Base-by-base conservation (phyloP, 768 basidiomycete species). In the Fistulinella prunicolor region DNA sequence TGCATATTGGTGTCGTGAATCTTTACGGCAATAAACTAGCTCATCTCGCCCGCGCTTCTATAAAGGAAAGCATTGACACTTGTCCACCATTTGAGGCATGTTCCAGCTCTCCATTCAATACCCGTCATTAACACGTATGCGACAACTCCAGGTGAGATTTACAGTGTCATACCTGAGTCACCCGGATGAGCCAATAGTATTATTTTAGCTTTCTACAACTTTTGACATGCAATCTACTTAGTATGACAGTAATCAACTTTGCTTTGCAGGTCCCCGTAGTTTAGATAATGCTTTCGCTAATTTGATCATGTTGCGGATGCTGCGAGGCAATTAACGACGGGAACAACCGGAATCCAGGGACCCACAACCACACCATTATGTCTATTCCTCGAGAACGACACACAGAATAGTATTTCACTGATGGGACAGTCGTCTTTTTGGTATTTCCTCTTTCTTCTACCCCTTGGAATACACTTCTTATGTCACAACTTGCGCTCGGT, bases 11-110 rank as follows among this genome's bases (percentile, higher is more conserved):
- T 29, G 91, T 80, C 23, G 68, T 94, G 72, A 97, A 94, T 71
- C 82, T 97, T 21, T 96, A 99, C 64, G 95, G 98, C 72, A 89
- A 96, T 73, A 99, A 99, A 72, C 83, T 98, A 49, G 89, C 89
- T 1, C 93, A 95, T 20, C 95, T 96, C 22, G 94, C 95, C 13
- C 85, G 95, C 48, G 94, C 95, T 1, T 85, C 86, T 47, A 99
- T 99, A 95, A 99, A 99, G 73, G 96, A 99, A 74, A 91, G 85
- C 70, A 97, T 97, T 94, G 94, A 97, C 87, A 6, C 79, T 97
- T 47, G 97, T 99, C 58, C 95, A 99, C 66, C 95, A 98, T 74
- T 97, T 99, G 98, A 99, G 77, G 90, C 81, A 51, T 14, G 43
- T 38, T 13, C 38, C 23, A 2, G 8, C 1, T n/a, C 23, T 30